These are phyloP conservation scores for Yarrowia sp. DNA, from an alignment of 805 yeast genomes.

Conservation along the genomic window DNA sequence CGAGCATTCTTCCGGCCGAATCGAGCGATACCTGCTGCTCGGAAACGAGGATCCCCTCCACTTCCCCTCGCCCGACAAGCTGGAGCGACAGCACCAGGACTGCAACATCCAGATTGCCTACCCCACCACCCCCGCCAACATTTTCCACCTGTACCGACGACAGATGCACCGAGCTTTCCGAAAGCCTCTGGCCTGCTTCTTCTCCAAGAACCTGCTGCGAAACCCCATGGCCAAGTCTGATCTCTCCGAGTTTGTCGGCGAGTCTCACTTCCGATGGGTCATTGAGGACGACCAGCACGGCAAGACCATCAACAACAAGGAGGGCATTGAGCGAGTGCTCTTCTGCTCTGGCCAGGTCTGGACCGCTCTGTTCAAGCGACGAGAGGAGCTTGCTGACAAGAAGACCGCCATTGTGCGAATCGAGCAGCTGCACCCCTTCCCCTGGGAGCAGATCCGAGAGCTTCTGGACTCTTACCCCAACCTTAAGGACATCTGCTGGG, in stretches of 20 bases:
- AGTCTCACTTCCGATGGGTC: conserved; percentile 92
- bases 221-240: conserved; percentile 95
- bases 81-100: conserved; percentile 98
- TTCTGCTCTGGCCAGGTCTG: conserved; percentile 92
- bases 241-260: conserved; percentile 85
- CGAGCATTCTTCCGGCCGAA: conserved; percentile 97
- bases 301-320: conserved; percentile 74
- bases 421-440: conserved; percentile 99
- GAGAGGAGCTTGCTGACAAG: conserved; percentile 76
- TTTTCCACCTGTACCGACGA: conserved; percentile 96
- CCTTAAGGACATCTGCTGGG: conserved; percentile 88
- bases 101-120: conserved; percentile 97
- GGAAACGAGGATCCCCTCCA: conserved; percentile 94
- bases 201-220: conserved; percentile 93
- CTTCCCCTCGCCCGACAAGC: conserved; percentile 89
- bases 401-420: conserved; percentile 86
- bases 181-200: conserved; percentile 76
- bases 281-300: conserved; percentile 92
- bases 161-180: conserved; percentile 99
- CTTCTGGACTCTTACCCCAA: conserved; percentile 79
- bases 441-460: conserved; percentile 91
- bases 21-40: conserved; percentile 94
- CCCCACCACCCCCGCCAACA: conserved; percentile 96
- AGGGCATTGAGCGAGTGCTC: conserved; percentile 85
- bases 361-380: conserved; percentile 88